Conservation (phyloP, 2,329 filamentous ascomycete species). For the Ophiosphaerella narmari region DNA sequence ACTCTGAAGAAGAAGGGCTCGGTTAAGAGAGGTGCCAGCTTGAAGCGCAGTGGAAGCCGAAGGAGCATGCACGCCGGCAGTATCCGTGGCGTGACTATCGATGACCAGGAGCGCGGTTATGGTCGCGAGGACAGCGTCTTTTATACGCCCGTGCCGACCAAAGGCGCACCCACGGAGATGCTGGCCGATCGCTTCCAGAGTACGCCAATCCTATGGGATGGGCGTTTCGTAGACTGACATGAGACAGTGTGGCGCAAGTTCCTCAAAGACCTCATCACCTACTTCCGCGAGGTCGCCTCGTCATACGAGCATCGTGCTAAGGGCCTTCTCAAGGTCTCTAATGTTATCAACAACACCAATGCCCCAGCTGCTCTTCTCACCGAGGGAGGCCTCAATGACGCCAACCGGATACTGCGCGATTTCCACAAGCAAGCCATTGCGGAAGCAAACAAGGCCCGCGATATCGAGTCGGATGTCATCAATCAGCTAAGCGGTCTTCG, state of each 20-base stretch:
- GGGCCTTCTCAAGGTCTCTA: slow-evolving; percentile 78
- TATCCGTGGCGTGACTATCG: slow-evolving; percentile 77
- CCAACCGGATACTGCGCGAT: slow-evolving; percentile 75
- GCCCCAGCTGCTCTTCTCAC: slow-evolving; percentile 76
- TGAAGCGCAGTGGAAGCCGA: slow-evolving; percentile 80
- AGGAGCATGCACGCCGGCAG: slow-evolving; percentile 84
- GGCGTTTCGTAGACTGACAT: slow-evolving; percentile 16
- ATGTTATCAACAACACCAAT: slow-evolving; percentile 79
- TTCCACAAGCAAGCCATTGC: slow-evolving; percentile 80
- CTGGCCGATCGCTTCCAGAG: slow-evolving; percentile 88
- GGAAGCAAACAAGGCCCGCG: slow-evolving; percentile 85
- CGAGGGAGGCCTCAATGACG: slow-evolving; percentile 85
- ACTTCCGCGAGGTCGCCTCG: slow-evolving; percentile 88
- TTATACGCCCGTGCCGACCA: slow-evolving; percentile 85
- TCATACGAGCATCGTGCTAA: slow-evolving; percentile 89
- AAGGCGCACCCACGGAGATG: slow-evolving; percentile 83
- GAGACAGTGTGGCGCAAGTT: slow-evolving; percentile 88
- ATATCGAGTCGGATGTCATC: slow-evolving; percentile 91
- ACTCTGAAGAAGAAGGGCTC: slow-evolving; percentile 91
- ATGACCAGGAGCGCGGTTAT: slow-evolving; percentile 68
- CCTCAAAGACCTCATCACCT: slow-evolving; percentile 89
- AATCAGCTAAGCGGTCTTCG: slow-evolving; percentile 82
- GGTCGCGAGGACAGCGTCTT: slow-evolving; percentile 80
- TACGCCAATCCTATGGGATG: slow-evolving; percentile 51
- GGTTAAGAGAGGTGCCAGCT: slow-evolving; percentile 71